These are phyloP conservation scores for Fonsecaea nubica DNA, from an alignment of 2,329 filamentous ascomycete species.

Conservation along the genomic window DNA sequence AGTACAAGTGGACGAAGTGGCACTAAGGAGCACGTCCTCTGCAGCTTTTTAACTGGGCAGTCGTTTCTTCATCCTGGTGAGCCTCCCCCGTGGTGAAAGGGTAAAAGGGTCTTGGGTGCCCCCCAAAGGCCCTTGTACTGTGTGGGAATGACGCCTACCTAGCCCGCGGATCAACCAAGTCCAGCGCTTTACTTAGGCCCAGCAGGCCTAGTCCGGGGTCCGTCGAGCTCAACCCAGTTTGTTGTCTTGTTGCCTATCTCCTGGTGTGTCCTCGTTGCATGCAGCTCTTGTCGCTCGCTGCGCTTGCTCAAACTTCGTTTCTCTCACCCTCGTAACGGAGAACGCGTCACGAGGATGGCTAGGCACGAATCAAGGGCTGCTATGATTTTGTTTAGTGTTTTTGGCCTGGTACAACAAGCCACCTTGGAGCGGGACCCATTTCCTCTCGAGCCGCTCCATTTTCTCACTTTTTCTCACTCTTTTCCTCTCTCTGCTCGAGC, in stretches of 20 bases:
- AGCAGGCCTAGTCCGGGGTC: not conserved
- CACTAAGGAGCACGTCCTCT: conserved; percentile 4
- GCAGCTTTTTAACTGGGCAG: conserved; percentile 5
- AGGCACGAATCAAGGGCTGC: conserved; percentile 20
- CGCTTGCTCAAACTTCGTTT: conserved; percentile 18
- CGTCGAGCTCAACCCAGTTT: not conserved
- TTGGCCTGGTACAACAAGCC: conserved; percentile 18
- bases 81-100: not conserved
- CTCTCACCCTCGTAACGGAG: conserved; percentile 17
- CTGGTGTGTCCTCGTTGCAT: not conserved
- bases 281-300: conserved; percentile 8
- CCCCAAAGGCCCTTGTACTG: conserved; percentile 1
- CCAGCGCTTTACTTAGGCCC: conserved; percentile 4
- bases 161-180: conserved; percentile 4
- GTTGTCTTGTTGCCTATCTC: conserved; percentile 6
- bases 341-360: conserved; percentile 20
- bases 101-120: not conserved
- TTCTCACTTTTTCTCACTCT: conserved; percentile 15
- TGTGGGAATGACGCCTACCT: not conserved
- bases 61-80: conserved; percentile 2
- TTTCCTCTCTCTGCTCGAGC: conserved; percentile 2
- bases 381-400: conserved; percentile 6
- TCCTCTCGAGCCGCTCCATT: conserved; percentile 12
- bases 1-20: not conserved
- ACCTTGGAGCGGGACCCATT: not conserved